Evolutionary conservation across 345 rosid species (phyloP), one percentile per base, ranked within the genome.

Genomic region (Boechera retrofracta): DNA sequence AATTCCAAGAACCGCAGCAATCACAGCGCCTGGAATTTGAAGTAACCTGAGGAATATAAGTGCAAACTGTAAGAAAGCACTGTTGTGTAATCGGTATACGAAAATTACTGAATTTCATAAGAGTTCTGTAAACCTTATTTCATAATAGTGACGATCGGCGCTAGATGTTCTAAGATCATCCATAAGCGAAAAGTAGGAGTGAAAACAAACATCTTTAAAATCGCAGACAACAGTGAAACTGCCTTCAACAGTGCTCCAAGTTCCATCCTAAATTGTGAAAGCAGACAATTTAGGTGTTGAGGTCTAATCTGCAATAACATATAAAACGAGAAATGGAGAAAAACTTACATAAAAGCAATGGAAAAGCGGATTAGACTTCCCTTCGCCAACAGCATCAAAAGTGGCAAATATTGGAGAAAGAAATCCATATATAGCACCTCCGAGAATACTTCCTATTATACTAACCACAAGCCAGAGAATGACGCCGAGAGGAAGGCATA

Each of bases 351-450:
- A 86, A 63, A 92, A 92, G 80, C 96, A 92, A 82, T 89, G 97
- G 78, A 76, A 78, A 55, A 86, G 52, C 35, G 82, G 75, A 57
- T 87, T 64, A 35, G 84, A 79, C 78, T 95, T 95, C 79, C 97
- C 96, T 80, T 91, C 93, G 41, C 98, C 98, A 66, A 95, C 90
- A 42, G 94, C 99, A 77, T 86, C 91, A 67, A 95, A 95, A 21
- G 99, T 95, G 45, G 98, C 96, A 71, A 91, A 95, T 52, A 89
- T 84, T 33, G 99, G 99, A 2, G 97, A 88, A 62, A 95, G 86
- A 75, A 92, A 84, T 31, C 97, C 98, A 69, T 89, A 91, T 11
- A 85, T 35, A 9, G 83, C 77, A 56, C 99, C 98, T 35, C 91
- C 92, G 3, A 87, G 32, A 41, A 86, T 26, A 49, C 98, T 91